phyloP scores from a whole-genome alignment of 176 grass and related monocot species.

The Hsuehochloa calcarea region DNA sequence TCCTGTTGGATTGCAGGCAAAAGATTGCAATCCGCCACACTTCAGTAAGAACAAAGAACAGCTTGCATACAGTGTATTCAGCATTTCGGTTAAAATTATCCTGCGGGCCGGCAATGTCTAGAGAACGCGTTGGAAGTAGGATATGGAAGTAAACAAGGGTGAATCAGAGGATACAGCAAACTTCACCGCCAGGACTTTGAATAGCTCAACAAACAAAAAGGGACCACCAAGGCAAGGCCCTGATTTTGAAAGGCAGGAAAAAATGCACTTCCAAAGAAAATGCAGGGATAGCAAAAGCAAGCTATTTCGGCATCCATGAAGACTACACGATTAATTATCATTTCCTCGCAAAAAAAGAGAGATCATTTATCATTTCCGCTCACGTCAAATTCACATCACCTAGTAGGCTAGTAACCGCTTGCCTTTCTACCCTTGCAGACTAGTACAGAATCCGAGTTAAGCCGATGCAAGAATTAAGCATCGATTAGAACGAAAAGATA shows the following conservation, averaged over 20 bases:
- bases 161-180: background rate
- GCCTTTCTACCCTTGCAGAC: background rate
- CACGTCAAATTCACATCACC: background rate
- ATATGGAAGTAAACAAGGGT: background rate
- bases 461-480: background rate
- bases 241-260: background rate
- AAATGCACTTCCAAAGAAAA: background rate
- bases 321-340: background rate
- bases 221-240: background rate
- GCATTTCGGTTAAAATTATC: background rate
- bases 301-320: background rate
- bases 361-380: background rate
- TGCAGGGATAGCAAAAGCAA: background rate
- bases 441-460: background rate
- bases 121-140: background rate
- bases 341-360: background rate
- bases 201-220: background rate
- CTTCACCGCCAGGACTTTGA: background rate
- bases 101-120: background rate
- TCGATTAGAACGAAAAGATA: background rate
- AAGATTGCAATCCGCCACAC: background rate
- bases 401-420: background rate
- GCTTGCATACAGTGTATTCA: background rate
- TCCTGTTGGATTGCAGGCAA: background rate
- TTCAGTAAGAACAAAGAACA: conserved; percentile 5